Evolutionary conservation across 2,329 filamentous ascomycete genomes (phyloP), one percentile per base, ranked within the genome.

Genomic region (Claviceps spartinae): DNA sequence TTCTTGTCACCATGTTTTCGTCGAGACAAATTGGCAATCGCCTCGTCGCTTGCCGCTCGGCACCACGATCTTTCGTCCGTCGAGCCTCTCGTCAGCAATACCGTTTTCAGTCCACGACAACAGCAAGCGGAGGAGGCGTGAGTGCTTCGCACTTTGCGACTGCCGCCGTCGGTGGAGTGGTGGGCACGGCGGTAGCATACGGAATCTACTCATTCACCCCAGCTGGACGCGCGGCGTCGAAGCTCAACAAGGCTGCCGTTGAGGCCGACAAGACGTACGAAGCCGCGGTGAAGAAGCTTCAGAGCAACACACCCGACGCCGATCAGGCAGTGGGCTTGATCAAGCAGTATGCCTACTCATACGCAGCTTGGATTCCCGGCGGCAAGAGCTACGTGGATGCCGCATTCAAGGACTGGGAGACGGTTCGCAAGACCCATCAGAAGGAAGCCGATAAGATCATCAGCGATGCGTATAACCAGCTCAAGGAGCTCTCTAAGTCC

Each of bases 291-390:
- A 69, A 80, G 57, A 79, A 79, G 62, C 70, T 85, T 5, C 76
- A 82, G 57, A 67, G 82, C 52, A 73, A 75, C 46, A 78, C 83
- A 0, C 85, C 85, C 0, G 75, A 79, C 54, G 74, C 82, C 14
- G 83, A 85, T 56, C 75, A 86, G 64, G 83, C 84, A 1, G 70
- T 86, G 41, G 67, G 76, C 54, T 82, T 77, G 69, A 75, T 89
- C 54, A 80, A 81, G 60, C 70, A 80, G 53, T 81, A 82, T 13
- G 79, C 80, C 30, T 80, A 79, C 62, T 80, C 80, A 24, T 89
- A 89, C 61, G 82, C 83, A 2, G 72, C 71, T 2, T 86, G 83
- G 73, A 77, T 90, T 34, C 86, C 86, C 0, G 86, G 86, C 13
- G 85, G 81, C 2, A 76, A 77, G 34, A 68, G 73, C 47, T 87